Percentiles rank a stretch among this genome's conserved stretches.
These are phyloP conservation scores for Paulinella micropora DNA, from an alignment of 78 protist species.

Conservation along the genomic window DNA sequence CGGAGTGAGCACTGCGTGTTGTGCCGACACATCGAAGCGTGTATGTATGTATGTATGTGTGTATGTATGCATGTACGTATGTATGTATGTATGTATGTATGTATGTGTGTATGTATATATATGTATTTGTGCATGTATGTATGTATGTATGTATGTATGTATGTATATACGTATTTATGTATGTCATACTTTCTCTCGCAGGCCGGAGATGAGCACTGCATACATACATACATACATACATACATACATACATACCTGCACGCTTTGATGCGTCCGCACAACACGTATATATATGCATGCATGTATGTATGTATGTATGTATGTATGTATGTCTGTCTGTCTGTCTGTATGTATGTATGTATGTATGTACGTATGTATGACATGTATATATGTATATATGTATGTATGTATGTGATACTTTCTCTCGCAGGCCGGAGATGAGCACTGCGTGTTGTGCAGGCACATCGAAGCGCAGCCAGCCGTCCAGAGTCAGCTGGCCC, in stretches of 20 bases:
- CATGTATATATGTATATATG: neutral
- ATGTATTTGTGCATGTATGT: neutral
- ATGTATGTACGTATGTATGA: neutral
- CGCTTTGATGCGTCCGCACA: no score
- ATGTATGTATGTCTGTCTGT: neutral
- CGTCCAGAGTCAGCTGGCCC: neutral
- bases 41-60: no score
- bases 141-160: neutral
- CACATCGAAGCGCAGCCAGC: neutral
- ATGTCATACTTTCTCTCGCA: no score
- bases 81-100: neutral
- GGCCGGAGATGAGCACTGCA: no score
- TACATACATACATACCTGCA: no score
- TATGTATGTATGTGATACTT: no score
- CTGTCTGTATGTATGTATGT: neutral
- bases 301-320: neutral
- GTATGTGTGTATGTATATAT: neutral
- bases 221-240: no score
- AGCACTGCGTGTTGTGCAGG: neutral
- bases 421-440: no score
- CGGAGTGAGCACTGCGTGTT: no score
- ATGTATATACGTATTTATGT: neutral
- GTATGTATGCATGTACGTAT: no score
- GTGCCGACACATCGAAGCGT: no score
- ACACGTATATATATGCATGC: neutral